Base-by-base conservation (phyloP, 2,329 filamentous ascomycete species). In the Aspergillus ibericus region DNA sequence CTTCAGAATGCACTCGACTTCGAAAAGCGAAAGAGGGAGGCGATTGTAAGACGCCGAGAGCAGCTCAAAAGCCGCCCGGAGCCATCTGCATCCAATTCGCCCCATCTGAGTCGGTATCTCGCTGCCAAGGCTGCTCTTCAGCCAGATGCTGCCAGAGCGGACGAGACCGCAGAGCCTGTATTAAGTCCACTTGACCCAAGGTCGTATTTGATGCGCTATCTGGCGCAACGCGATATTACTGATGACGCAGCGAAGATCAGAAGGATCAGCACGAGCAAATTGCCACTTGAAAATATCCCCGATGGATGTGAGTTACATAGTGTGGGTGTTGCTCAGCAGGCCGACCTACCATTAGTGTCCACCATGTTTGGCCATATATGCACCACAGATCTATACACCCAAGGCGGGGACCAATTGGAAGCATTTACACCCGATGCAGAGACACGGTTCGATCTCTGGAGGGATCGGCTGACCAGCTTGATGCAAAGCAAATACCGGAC, bases 1-100 rank as follows among this genome's bases (percentile, higher is more conserved):
- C 46, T 75, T 4, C 65, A 68, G 40, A 64, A 68, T 12, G 73
- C 75, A 20, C 66, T 78, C 48, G 74, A 77, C 34, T 77, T 77
- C 58, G 75, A 78, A 49, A 64, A 65, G 15, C 68, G 74, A 40
- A 77, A 78, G 62, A 73, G 68, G 59, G 71, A 69, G 3, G 71
- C 68, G 13, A 72, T 72, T 16, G 62, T 66, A n/a, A 55, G 62
- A 38, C 66, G 68, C 18, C 67, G 69, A 22, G 52, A 68, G 54
- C 60, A 64, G 38, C 52, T 66, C 7, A 63, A 59, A 18, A 56
- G 54, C 16, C 44, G 40, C 9, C 40, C 50, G 8, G 32, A 27
- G 4, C 27, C 60, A 44, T 40, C 36, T 2, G 38, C 53, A 15
- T 58, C 56, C 4, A 61, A 61, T 8, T 72, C 68, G 2, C 68